These are phyloP conservation scores for Mycosphaerelloides madeirae DNA, from an alignment of 2,329 filamentous ascomycete genomes.

Conservation along the genomic window DNA sequence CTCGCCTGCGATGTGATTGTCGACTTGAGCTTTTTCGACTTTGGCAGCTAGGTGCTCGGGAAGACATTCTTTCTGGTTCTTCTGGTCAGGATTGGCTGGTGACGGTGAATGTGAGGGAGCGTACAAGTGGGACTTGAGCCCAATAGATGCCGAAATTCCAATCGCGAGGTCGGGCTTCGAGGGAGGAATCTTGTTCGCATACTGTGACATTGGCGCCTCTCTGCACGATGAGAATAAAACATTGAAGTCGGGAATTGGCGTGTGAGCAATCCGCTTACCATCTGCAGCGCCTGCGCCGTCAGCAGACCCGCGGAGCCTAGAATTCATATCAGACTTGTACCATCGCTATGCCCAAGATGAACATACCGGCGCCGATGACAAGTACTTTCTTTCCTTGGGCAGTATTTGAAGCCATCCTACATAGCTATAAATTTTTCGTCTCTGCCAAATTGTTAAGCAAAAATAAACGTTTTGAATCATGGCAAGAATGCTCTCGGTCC, in stretches of 20 bases:
- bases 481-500: too few species aligned
- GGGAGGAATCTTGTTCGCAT: conserved; percentile 14
- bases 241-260: neutral
- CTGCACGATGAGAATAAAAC: conserved; percentile 1
- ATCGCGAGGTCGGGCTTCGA: conserved; percentile 13
- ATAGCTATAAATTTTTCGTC: too few species aligned
- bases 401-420: too few species aligned
- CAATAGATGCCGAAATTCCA: conserved; percentile 20
- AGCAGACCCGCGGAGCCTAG: conserved; percentile 17
- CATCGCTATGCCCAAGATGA: neutral
- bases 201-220: conserved; percentile 16
- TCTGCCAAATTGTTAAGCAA: too few species aligned
- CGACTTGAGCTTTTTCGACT: conserved; percentile 16
- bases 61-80: conserved; percentile 10
- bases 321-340: conserved; percentile 2
- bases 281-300: conserved; percentile 17
- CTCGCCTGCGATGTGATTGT: conserved; percentile 12
- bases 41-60: conserved; percentile 12
- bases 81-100: neutral
- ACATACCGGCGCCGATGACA: conserved; percentile 14
- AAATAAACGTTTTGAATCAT: too few species aligned
- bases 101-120: neutral
- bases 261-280: conserved; percentile 6
- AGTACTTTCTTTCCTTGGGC: conserved; percentile 3
- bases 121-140: conserved; percentile 15